Evolutionary conservation across 192 early-diverging fungal genomes (phyloP).

Genomic region (Podila epicladia): DNA sequence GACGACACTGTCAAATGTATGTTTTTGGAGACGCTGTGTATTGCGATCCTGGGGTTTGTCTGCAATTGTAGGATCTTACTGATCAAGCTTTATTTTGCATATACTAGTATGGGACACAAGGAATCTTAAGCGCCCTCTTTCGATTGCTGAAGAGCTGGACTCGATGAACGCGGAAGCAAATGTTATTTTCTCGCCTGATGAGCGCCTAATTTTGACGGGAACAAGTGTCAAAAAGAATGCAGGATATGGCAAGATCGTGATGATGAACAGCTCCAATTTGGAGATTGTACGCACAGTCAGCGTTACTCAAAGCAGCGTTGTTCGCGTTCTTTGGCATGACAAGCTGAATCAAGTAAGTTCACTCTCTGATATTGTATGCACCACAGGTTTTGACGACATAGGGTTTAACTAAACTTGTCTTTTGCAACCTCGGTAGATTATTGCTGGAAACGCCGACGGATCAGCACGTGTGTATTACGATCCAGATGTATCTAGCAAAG

Average conservation of each 20-base stretch:
- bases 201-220: constrained; percentile 76
- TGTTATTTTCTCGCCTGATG: constrained; percentile 87
- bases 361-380: background rate
- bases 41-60: background rate
- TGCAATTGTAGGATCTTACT: background rate
- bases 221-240: constrained; percentile 77
- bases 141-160: constrained; percentile 60
- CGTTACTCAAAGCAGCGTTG: constrained; percentile 69
- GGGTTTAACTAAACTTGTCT: background rate
- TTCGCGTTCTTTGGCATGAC: constrained; percentile 87
- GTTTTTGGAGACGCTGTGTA: background rate
- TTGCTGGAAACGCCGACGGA: constrained; percentile 82
- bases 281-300: constrained; percentile 62
- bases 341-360: constrained; percentile 75
- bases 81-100: background rate
- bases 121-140: constrained; percentile 73
- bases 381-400: too few relatives aligned
- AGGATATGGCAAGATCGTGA: constrained; percentile 69
- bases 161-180: constrained; percentile 80
- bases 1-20: constrained; percentile 87
- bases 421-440: constrained; percentile 61
- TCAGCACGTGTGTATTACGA: constrained; percentile 81
- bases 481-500: constrained; percentile 69
- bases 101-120: constrained; percentile 87
- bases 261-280: constrained; percentile 72